Evolutionary conservation across 139 green algal species (phyloP), one percentile per base, ranked within the genome.

Genomic region (Coelastrella sp.): DNA sequence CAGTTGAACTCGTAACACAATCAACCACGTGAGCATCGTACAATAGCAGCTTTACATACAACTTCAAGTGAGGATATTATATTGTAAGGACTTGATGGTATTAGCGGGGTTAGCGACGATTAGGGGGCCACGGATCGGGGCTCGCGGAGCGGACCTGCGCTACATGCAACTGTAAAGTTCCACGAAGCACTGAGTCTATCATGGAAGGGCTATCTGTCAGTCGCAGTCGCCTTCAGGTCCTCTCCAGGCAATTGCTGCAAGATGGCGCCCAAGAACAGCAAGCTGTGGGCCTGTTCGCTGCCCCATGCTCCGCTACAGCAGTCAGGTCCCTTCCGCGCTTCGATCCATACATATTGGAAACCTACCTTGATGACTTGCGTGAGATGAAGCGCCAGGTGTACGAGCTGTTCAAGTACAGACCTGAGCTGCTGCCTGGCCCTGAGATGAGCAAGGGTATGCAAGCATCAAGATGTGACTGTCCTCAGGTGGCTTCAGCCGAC

Each of bases 371-470:
- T 75, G 91, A 94, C 24, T 72, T 92, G 74, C 59, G 89, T 8
- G 89, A 92, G 60, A 75, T 92, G 82, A 92, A 89, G 82, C 73
- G 82, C 19, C 82, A 89, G 81, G 89, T 95, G 7, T 92, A 93
- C 66, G 88, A 93, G 6, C 22, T 97, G 7, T 98, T 98, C 84
- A 87, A 90, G 15, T 83, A 92, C 76, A 92, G 95, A 60, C 95
- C 96, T 0, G 95, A 98, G 68, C 92, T 98, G 82, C 94, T 98
- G 25, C 61, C 72, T n/a, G 73, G 68, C 5, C 84, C 84, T 49
- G 84, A 88, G 68, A 58, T 88, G 84, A 59, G 25, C 35, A 88
- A 88, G 14, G 84, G 84, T 88, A 57, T 57, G 84, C 82, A 65
- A 27, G 35, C 19, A 65, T 25, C 49, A 70, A 17, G 76, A 20